Percentiles rank a stretch among this genome's conserved stretches.
phyloP scores from a whole-genome alignment of 352 stramenopile genomes.

The Pythium rishiriense region DNA sequence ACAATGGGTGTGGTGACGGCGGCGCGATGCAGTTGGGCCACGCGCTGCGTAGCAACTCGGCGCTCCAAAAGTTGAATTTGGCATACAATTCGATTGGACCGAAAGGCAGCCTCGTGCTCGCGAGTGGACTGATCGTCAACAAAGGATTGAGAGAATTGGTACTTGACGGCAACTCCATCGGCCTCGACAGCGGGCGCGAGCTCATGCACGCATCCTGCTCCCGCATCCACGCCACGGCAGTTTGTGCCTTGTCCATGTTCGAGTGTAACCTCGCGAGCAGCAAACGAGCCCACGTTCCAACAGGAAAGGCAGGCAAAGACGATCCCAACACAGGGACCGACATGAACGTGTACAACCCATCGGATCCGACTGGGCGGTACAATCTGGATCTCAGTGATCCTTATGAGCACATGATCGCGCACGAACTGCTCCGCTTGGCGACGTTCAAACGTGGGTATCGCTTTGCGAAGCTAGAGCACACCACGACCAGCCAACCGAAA shows the following conservation, averaged over 20 bases:
- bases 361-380: slow-evolving; percentile 57
- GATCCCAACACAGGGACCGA: background rate
- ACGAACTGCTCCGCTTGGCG: slow-evolving; percentile 66
- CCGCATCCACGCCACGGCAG: slow-evolving; percentile 21
- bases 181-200: slow-evolving; percentile 50
- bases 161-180: slow-evolving; percentile 63
- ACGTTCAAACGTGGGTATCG: slow-evolving; percentile 49
- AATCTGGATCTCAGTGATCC: slow-evolving; percentile 58
- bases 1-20: slow-evolving; percentile 63
- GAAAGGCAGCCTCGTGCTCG: slow-evolving; percentile 54
- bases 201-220: slow-evolving; percentile 59
- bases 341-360: slow-evolving; percentile 62
- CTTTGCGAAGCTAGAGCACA: slow-evolving; percentile 58
- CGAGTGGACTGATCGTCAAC: slow-evolving; percentile 54
- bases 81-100: slow-evolving; percentile 67
- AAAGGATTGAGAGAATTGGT: slow-evolving; percentile 44
- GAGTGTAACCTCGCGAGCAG: slow-evolving; percentile 47
- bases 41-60: slow-evolving; percentile 48
- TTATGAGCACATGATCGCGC: slow-evolving; percentile 76
- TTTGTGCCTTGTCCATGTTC: slow-evolving; percentile 53
- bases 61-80: slow-evolving; percentile 45
- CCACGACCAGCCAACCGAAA: slow-evolving; percentile 17
- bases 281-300: background rate
- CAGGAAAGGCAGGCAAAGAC: slow-evolving; percentile 2
- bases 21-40: slow-evolving; percentile 61